Evolutionary conservation across 345 rosid genomes (phyloP).

Genomic region (Salix brachista): DNA sequence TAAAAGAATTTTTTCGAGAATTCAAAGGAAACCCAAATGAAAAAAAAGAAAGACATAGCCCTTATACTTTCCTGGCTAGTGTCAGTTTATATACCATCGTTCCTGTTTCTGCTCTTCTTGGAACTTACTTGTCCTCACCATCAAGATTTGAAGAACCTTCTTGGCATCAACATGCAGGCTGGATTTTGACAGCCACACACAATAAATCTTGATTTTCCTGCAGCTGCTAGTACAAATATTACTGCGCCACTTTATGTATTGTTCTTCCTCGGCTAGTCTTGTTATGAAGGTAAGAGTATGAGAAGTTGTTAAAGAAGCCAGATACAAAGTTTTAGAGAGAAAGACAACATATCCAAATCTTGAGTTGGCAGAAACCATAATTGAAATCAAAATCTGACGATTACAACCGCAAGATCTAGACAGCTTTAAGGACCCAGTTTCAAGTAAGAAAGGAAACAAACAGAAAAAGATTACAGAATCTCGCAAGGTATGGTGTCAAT

Average conservation of each 20-base stretch:
- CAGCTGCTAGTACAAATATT: not conserved
- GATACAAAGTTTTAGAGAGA: not conserved
- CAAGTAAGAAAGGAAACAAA: not conserved
- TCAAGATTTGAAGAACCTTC: not conserved
- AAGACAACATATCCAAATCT: not conserved
- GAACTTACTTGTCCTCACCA: not conserved
- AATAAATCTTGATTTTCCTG: not conserved
- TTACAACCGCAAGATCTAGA: slow-evolving; percentile 16
- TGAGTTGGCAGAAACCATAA: slow-evolving; percentile 10
- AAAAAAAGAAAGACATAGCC: slow-evolving; percentile 13
- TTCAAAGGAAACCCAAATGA: not conserved
- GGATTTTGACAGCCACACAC: not conserved
- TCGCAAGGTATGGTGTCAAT: slow-evolving; percentile 18
- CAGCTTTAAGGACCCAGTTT: slow-evolving; percentile 10
- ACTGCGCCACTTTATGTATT: not conserved
- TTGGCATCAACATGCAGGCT: not conserved
- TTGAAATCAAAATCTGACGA: slow-evolving; percentile 21
- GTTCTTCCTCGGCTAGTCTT: not conserved
- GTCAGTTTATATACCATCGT: not conserved
- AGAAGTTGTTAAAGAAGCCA: not conserved
- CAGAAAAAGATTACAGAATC: slow-evolving; percentile 28
- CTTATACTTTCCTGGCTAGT: not conserved
- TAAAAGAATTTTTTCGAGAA: slow-evolving; percentile 5
- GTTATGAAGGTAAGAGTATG: not conserved
- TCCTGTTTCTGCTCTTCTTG: not conserved